These are phyloP conservation scores for Globisporangium yorkense DNA, from an alignment of 352 stramenopile species.

Conservation along the genomic window DNA sequence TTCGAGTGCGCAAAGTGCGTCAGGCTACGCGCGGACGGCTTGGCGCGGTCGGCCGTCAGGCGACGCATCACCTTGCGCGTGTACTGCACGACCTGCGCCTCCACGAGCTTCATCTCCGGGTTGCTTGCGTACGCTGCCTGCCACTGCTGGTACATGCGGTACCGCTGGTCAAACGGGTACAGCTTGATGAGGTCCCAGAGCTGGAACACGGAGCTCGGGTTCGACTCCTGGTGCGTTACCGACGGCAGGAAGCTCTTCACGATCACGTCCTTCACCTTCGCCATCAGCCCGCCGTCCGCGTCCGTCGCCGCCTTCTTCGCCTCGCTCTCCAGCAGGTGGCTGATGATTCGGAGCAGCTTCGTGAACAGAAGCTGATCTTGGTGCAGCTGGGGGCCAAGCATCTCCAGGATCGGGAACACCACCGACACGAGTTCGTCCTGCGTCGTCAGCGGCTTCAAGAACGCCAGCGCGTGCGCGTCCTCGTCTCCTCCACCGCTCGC, in stretches of 20 bases:
- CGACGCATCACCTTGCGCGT: conserved; percentile 77
- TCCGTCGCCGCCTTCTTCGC: conserved; percentile 17
- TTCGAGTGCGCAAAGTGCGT: conserved; percentile 92
- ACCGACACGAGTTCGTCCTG: conserved; percentile 38
- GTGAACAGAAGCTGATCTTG: conserved; percentile 68
- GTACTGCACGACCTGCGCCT: conserved; percentile 61
- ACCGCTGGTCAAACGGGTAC: conserved; percentile 72
- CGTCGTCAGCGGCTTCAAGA: conserved; percentile 18
- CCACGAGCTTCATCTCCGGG: conserved; percentile 56
- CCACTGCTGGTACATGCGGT: conserved; percentile 79
- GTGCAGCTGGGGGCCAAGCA: conserved; percentile 61
- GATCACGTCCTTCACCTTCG: conserved; percentile 46
- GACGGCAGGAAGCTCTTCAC: conserved; percentile 65
- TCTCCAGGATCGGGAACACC: conserved; percentile 54
- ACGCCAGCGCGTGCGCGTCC: neutral
- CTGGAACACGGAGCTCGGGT: conserved; percentile 67
- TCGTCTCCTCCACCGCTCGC: neutral
- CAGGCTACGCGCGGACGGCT: conserved; percentile 63
- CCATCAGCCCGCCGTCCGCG: conserved; percentile 9
- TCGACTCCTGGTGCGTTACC: conserved; percentile 68
- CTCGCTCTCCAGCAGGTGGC: conserved; percentile 35
- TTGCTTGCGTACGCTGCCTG: conserved; percentile 50
- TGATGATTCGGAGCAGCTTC: conserved; percentile 64
- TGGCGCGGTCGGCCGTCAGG: conserved; percentile 75
- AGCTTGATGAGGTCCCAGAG: conserved; percentile 82